Percentiles rank a stretch among this genome's conserved stretches.
Evolutionary conservation across 495 filamentous ascomycete genomes (phyloP).

Genomic region (Pseudomonodictys pantanalensis): DNA sequence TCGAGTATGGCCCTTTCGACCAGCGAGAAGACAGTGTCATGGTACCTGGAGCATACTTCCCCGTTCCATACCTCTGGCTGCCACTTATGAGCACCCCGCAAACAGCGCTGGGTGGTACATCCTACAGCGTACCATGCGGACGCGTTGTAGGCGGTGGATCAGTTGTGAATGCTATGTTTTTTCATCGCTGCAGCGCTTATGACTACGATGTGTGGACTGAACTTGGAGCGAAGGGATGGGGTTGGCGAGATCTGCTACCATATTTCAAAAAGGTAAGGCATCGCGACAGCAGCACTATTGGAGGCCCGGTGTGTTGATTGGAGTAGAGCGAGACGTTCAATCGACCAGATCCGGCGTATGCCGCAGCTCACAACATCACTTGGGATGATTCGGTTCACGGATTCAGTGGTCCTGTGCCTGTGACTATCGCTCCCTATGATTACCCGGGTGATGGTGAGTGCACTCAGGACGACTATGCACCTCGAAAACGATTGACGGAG

Average conservation of each 20-base stretch:
- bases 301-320: not conserved
- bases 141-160: conserved; percentile 10
- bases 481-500: not conserved
- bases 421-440: conserved; percentile 16
- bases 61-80: conserved; percentile 20
- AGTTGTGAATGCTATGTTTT: conserved; percentile 12
- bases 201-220: conserved; percentile 28
- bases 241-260: conserved; percentile 24
- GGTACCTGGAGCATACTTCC: conserved; percentile 15
- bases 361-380: conserved; percentile 10
- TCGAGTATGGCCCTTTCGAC: conserved; percentile 17
- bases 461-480: not conserved
- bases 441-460: conserved; percentile 16
- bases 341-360: not conserved
- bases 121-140: conserved; percentile 3
- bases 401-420: conserved; percentile 21
- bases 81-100: conserved; percentile 9
- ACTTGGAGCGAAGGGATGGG: conserved; percentile 29
- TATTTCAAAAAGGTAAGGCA: conserved; percentile 32
- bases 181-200: not conserved
- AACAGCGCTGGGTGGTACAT: not conserved
- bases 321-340: conserved; percentile 10
- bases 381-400: conserved; percentile 22
- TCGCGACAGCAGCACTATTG: not conserved
- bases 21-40: conserved; percentile 11